A percentile compares a stretch with the other conserved stretches of the same genome.
Conservation (phyloP, 352 stramenopile species). For the Pythium grandisporangium region DNA sequence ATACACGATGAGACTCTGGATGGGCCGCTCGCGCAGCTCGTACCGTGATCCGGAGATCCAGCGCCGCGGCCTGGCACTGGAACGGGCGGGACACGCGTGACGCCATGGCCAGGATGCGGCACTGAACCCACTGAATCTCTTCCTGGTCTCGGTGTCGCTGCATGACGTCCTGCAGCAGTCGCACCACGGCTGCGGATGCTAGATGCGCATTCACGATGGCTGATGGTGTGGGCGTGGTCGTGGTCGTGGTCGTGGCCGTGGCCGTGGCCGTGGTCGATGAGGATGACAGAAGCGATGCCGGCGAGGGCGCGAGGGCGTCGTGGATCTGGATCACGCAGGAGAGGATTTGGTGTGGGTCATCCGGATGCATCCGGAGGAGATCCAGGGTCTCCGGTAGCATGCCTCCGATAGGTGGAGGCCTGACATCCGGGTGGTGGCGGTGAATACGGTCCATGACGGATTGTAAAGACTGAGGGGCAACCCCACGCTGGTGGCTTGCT, state of each 20-base stretch:
- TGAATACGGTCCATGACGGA: too few species aligned
- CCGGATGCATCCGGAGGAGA: conserved; percentile 7
- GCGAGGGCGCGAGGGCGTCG: conserved; percentile 7
- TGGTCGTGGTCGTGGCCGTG: background rate
- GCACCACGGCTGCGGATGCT: background rate
- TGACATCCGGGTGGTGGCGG: too few species aligned
- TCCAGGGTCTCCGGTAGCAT: too few species aligned
- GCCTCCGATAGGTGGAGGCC: too few species aligned
- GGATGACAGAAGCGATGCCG: too few species aligned
- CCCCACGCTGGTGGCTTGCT: too few species aligned
- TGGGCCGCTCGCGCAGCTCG: conserved; percentile 15
- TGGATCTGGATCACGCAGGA: conserved; percentile 14
- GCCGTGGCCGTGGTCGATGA: too few species aligned
- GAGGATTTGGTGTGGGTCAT: conserved; percentile 20
- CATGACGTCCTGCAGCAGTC: conserved; percentile 10
- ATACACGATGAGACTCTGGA: conserved; percentile 20
- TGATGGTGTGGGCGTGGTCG: background rate
- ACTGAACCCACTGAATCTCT: conserved; percentile 29
- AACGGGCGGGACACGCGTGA: conserved; percentile 21
- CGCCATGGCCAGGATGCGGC: conserved; percentile 12
- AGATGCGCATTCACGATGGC: background rate
- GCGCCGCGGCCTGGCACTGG: conserved; percentile 21
- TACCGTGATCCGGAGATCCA: conserved; percentile 24
- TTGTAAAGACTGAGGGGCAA: too few species aligned
- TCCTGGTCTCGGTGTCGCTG: conserved; percentile 17